Evolutionary conservation across 345 rosid species (phyloP), one percentile per base, ranked within the genome.

Genomic region (Syzygium jambos): DNA sequence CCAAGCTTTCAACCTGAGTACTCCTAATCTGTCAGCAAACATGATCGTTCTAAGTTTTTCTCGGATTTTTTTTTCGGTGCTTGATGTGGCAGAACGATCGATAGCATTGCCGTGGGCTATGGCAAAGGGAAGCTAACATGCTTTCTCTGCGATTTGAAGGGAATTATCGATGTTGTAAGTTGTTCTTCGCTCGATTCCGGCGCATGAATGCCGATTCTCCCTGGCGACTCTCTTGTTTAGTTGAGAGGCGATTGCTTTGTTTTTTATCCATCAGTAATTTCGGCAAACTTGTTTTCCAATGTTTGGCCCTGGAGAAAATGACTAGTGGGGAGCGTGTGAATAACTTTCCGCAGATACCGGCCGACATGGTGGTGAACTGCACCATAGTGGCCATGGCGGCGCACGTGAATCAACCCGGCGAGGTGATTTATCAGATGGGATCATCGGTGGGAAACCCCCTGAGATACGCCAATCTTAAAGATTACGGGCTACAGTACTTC

Each of bases 291-390:
- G 1, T 15, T 16, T 73, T 2, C 43, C 80, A 38, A 34, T 9
- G 80, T 73, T 73, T 38, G 27, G 2, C 14, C 49, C 9, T 5
- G 22, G 25, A 38, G 25, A 19, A 73, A 73, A 38, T 34, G 49
- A 73, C 52, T 80, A 56, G 80, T n/a, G n/a, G 22, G 22, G 30
- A 59, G 16, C 59, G 46, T 3, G 49, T 3, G 49, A 4, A 25
- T 12, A 8, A 78, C 17, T 8, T 87, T 14, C 16, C 87, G 52
- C 87, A 96, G 97, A 91, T 96, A 52, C 99, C 99, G 1, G 98
- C 96, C 2, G 99, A 97, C 82, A 94, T 97, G 98, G 98, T 97
- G 85, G 98, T 95, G 91, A 97, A 95, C 84, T 91, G 93, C 11
- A 93, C 93, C 7, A 57, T 97, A 29, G 94, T 93, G 38, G 93